Conservation (phyloP, 805 yeast genomes). For the Metschnikowia santaceciliae region DNA sequence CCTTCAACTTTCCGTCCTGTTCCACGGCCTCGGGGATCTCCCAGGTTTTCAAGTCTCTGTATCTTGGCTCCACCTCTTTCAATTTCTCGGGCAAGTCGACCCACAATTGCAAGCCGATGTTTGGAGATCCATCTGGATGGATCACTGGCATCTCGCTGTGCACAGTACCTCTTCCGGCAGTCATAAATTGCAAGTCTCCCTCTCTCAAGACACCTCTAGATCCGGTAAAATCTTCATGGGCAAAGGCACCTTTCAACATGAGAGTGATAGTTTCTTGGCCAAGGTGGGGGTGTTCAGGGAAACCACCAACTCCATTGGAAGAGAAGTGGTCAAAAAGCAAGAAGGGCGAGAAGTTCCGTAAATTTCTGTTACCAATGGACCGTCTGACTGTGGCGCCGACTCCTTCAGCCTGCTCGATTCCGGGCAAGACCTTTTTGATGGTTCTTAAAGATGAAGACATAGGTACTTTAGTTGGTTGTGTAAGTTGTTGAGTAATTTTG, state of each 20-base stretch:
- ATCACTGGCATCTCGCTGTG: slow-evolving; percentile 84
- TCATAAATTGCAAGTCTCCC: slow-evolving; percentile 91
- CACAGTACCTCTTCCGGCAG: slow-evolving; percentile 84
- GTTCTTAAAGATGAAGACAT: slow-evolving; percentile 26
- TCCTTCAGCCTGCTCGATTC: slow-evolving; percentile 76
- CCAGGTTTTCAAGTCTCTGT: slow-evolving; percentile 65
- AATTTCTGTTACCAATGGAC: slow-evolving; percentile 64
- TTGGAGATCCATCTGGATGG: slow-evolving; percentile 27
- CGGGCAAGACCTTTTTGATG: slow-evolving; percentile 34
- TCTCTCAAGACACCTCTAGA: slow-evolving; percentile 68
- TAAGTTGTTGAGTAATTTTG: background rate
- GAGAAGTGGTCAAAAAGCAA: slow-evolving; percentile 77
- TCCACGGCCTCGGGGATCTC: slow-evolving; percentile 72
- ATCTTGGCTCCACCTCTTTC: slow-evolving; percentile 55
- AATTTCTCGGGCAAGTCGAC: slow-evolving; percentile 19
- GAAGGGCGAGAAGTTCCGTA: slow-evolving; percentile 79
- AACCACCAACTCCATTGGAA: slow-evolving; percentile 63
- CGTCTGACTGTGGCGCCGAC: slow-evolving; percentile 85
- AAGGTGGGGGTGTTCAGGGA: slow-evolving; percentile 81
- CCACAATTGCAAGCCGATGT: slow-evolving; percentile 77
- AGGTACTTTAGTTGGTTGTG: background rate
- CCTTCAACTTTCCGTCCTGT: slow-evolving; percentile 55
- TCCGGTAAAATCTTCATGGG: slow-evolving; percentile 87
- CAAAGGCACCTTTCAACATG: slow-evolving; percentile 60
- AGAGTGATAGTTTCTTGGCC: slow-evolving; percentile 82